A percentile compares a stretch with the other conserved stretches of the same genome.
Conservation (phyloP, 169 alveolate species). For the Babesia ovis region DNA sequence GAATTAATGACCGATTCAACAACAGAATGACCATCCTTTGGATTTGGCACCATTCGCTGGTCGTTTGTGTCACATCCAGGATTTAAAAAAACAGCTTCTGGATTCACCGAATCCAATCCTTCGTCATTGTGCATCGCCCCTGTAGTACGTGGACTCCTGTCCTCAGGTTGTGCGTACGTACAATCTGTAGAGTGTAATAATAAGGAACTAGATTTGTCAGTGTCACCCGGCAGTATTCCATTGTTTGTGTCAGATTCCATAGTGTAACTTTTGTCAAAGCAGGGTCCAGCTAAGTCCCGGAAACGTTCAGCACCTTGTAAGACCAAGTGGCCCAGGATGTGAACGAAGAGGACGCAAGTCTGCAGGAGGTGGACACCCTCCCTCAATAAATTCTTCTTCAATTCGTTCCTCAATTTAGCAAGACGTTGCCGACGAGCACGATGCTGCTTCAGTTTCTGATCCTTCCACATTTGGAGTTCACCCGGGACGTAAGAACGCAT, state of each 20-base stretch:
- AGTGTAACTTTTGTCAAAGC: too few relatives aligned
- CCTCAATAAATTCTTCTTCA: slow-evolving; percentile 9
- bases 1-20: too few relatives aligned
- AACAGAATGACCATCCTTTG: background rate
- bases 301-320: slow-evolving; percentile 2
- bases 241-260: too few relatives aligned
- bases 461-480: slow-evolving; percentile 31
- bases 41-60: background rate
- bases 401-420: background rate
- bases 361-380: slow-evolving; percentile 25
- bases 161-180: too few relatives aligned
- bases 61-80: background rate
- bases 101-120: too few relatives aligned
- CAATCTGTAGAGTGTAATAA: too few relatives aligned
- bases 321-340: slow-evolving; percentile 31
- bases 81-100: too few relatives aligned
- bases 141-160: too few relatives aligned
- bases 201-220: too few relatives aligned
- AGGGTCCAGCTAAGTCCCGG: too few relatives aligned
- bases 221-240: too few relatives aligned
- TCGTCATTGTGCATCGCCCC: too few relatives aligned
- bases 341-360: slow-evolving; percentile 26
- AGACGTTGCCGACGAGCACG: slow-evolving; percentile 15
- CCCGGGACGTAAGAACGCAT: slow-evolving; percentile 29
- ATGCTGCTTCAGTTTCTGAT: slow-evolving; percentile 1